phyloP scores from a whole-genome alignment of 352 stramenopile genomes.

The Phytophthora quininea region DNA sequence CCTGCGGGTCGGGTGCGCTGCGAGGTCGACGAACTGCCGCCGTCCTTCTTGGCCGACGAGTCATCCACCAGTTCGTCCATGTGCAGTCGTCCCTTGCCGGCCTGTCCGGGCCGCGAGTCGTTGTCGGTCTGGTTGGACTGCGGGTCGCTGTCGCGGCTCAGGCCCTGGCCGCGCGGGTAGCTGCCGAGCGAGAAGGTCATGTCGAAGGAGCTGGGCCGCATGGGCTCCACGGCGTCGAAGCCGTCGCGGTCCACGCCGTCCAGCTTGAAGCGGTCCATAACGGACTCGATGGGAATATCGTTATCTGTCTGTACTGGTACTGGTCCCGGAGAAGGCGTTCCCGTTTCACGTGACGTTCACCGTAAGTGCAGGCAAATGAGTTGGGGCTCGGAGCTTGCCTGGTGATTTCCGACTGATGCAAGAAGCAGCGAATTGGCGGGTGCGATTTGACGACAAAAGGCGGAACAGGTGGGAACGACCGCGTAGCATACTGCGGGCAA shows the following conservation, averaged over 20 bases:
- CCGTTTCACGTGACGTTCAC: too few relatives aligned
- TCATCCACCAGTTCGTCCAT: conserved; percentile 44
- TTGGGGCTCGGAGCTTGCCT: too few relatives aligned
- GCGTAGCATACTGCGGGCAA: too few relatives aligned
- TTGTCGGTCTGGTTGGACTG: conserved; percentile 33
- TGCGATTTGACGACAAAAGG: too few relatives aligned
- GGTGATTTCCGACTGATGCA: too few relatives aligned
- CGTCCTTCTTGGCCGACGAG: conserved; percentile 20
- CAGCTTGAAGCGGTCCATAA: conserved; percentile 85
- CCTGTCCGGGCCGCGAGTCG: conserved; percentile 21
- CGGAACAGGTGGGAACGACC: too few relatives aligned
- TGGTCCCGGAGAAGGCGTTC: background rate
- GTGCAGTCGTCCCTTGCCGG: conserved; percentile 57
- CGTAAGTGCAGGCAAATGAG: too few relatives aligned
- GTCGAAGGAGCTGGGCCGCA: conserved; percentile 89
- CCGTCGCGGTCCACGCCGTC: conserved; percentile 79
- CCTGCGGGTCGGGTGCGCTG: conserved; percentile 19
- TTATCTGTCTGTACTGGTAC: background rate
- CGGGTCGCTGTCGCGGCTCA: conserved; percentile 35
- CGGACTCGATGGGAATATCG: background rate
- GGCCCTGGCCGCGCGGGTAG: conserved; percentile 36
- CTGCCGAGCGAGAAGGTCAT: conserved; percentile 84
- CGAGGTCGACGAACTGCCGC: conserved; percentile 7
- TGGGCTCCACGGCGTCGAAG: conserved; percentile 83
- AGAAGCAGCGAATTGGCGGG: too few relatives aligned